These are phyloP conservation scores for Fomitopsis pulvina DNA, from an alignment of 768 basidiomycete species.

Conservation along the genomic window DNA sequence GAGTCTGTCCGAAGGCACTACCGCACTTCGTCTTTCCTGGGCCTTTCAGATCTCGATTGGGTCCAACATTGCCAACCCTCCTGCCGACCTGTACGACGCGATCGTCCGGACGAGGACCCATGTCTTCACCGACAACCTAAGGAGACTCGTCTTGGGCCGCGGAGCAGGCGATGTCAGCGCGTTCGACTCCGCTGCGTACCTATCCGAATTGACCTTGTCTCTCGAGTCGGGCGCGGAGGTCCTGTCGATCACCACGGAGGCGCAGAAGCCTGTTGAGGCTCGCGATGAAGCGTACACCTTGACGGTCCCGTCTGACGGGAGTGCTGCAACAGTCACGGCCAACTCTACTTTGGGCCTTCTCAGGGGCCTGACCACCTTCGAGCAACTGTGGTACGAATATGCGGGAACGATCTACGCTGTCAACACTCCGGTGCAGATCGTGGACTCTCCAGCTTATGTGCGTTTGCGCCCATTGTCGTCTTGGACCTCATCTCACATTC, in stretches of 20 bases:
- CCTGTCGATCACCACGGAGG: constrained; percentile 45
- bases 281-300: constrained; percentile 58
- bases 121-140: constrained; percentile 47
- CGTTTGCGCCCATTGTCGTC: background rate
- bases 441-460: constrained; percentile 62
- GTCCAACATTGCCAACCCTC: constrained; percentile 30
- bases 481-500: background rate
- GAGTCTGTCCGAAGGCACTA: constrained; percentile 21
- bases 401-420: constrained; percentile 42
- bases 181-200: constrained; percentile 33
- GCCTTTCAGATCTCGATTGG: constrained; percentile 43
- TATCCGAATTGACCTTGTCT: constrained; percentile 39
- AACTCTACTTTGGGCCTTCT: constrained; percentile 64
- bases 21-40: constrained; percentile 34
- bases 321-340: constrained; percentile 46
- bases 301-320: constrained; percentile 47
- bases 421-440: constrained; percentile 50
- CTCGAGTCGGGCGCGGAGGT: constrained; percentile 23
- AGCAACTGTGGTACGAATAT: constrained; percentile 52
- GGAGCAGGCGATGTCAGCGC: constrained; percentile 38
- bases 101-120: constrained; percentile 38
- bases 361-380: constrained; percentile 70
- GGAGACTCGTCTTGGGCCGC: constrained; percentile 52
- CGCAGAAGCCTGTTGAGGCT: constrained; percentile 39
- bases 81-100: constrained; percentile 52